Base-by-base conservation (phyloP, 768 basidiomycete genomes). In the Paxillus involutus region DNA sequence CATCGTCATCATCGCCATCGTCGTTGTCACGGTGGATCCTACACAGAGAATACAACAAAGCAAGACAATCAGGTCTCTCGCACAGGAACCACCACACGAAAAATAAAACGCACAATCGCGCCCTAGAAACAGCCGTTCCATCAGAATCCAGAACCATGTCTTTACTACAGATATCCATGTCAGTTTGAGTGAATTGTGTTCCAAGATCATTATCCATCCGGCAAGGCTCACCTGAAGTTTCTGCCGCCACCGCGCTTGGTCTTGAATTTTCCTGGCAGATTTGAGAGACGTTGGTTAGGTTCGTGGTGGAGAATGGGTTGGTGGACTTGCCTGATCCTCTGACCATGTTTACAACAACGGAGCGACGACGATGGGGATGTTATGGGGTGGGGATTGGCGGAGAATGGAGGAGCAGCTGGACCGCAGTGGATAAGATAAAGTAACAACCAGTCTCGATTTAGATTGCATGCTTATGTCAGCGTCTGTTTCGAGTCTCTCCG, bases 241-340 rank as follows among this genome's bases (percentile, higher is more conserved):
- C 93, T 82, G 48, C 93, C 93, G 36, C 93, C 93, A 60, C 93
- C 93, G 48, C 93, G 89, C 66, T 86, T 89, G 60, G 84, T 78
- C 80, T 94, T 94, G 75, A 82, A 91, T 72, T 88, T 91, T 57
- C 91, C 90, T 85, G 60, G 6, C 3, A 43, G 3, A 12, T 9
- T 4, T 24, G 2, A 36, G 14, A 33, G 9, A 3, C 12, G 8
- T 24, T 21, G 26, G 43, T 32, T 1, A n/a, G 2, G 5, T 17
- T 17, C 39, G 39, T 11, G 39, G 9, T 33, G 14, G 13, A 8
- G 21, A 42, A 48, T 36, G 24, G 26, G 0, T 3, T 4, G 3
- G 9, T 29, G 26, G 35, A 58, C 57, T 57, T 53, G 53, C 70
- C 72, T 60, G 63, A 2, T 17, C 64, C 67, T 71, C 72, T 67